Evolutionary conservation across 2,329 filamentous ascomycete genomes (phyloP), one percentile per base, ranked within the genome.

Genomic region (Alternaria gaisen): DNA sequence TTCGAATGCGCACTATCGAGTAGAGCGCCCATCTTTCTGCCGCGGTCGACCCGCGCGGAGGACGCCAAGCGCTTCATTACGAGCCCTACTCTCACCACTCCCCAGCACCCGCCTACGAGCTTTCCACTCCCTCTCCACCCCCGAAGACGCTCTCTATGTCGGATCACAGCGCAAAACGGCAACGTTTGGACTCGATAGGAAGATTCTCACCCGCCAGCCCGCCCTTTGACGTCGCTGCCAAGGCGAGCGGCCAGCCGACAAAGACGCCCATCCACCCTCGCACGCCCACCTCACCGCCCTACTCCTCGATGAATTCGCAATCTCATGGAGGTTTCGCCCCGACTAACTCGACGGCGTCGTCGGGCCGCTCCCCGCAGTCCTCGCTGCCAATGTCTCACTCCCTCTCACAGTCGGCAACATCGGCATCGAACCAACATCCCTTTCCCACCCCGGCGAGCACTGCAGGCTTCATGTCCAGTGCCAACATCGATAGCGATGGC

Each of bases 211-310:
- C 82, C 58, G 80, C 79, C 54, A 80, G 78, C 56, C 80, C 81
- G 58, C 74, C 79, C 53, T 78, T 79, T 72, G 74, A 79, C 75
- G 70, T 76, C 60, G 72, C 71, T 67, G 75, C 74, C 70, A 77
- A 77, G 74, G 64, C 73, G 56, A 72, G 65, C 73, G 61, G 67
- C 67, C 69, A 70, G 51, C 72, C 80, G 66, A 79, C 78, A 76
- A 81, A 81, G 74, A 65, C 71, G 66, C 71, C 74, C 71, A 76
- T 79, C 63, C 77, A 80, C 53, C 81, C 81, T 48, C 80, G 82
- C 68, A 84, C 82, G 10, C 82, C 82, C 55, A 83, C 81, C 38
- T 82, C 81, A 24, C 81, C 81, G 56, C 81, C 82, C 55, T 80
- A 80, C 59, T 79, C 80, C 78, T 81, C 81, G 74, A 81, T 81